A percentile compares a stretch with the other conserved stretches of the same genome.
phyloP scores from a whole-genome alignment of 768 basidiomycete species.

The Boletellus ananiceps region DNA sequence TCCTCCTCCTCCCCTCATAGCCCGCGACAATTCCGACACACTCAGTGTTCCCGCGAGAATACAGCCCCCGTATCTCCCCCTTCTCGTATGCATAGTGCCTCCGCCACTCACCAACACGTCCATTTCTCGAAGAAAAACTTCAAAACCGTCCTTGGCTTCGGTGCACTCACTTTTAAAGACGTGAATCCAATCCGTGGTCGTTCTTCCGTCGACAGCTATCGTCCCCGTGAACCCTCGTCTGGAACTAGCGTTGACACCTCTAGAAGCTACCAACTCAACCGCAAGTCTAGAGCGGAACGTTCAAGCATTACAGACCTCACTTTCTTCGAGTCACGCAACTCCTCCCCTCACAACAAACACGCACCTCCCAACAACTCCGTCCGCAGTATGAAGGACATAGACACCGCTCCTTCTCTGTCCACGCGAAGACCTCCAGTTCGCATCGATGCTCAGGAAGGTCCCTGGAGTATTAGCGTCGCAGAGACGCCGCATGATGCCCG shows the following conservation, averaged over 20 bases:
- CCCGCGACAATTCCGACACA: constrained; percentile 26
- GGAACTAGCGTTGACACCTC: constrained; percentile 45
- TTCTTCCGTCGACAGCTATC: constrained; percentile 27
- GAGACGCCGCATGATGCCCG: constrained; percentile 72
- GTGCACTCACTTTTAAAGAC: constrained; percentile 35
- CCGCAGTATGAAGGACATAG: constrained; percentile 41
- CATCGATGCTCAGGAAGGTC: constrained; percentile 72
- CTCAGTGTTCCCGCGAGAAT: constrained; percentile 25
- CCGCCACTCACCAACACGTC: constrained; percentile 33
- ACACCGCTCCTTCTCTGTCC: constrained; percentile 39
- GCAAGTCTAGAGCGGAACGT: constrained; percentile 34
- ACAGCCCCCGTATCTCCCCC: constrained; percentile 15
- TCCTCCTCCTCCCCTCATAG: constrained; percentile 22
- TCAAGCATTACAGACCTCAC: constrained; percentile 39
- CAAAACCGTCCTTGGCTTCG: constrained; percentile 45
- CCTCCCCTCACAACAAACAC: constrained; percentile 30
- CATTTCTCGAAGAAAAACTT: constrained; percentile 42
- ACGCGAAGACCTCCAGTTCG: constrained; percentile 50
- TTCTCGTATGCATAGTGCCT: constrained; percentile 43
- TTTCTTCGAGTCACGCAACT: constrained; percentile 37
- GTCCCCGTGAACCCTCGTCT: constrained; percentile 27
- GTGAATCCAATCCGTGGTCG: constrained; percentile 27
- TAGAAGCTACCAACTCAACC: constrained; percentile 33
- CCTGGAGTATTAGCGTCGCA: constrained; percentile 86
- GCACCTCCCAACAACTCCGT: constrained; percentile 28